A percentile compares a stretch with the other conserved stretches of the same genome.
Conservation (phyloP, 331 rosid genomes). For the Acacia concinna region DNA sequence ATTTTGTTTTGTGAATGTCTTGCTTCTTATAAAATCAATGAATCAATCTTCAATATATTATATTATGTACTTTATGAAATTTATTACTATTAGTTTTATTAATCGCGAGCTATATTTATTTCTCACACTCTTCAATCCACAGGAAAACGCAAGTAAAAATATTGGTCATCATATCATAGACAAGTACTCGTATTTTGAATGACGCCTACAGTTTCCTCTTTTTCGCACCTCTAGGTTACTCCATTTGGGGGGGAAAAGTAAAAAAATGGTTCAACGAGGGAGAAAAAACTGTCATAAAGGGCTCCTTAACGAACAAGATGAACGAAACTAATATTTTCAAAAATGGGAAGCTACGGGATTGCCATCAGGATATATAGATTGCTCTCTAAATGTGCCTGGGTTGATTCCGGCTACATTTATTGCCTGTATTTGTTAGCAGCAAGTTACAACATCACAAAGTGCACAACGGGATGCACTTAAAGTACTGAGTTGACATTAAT, state of each 20-base stretch:
- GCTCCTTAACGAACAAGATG: neutral
- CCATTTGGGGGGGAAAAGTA: neutral
- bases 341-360: conserved; percentile 13
- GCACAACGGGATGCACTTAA: neutral
- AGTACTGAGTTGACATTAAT: neutral
- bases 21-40: neutral
- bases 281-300: neutral
- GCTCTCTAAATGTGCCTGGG: neutral
- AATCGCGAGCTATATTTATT: neutral
- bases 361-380: conserved; percentile 9
- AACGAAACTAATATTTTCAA: neutral
- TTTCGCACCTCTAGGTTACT: neutral
- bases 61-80: too few relatives aligned
- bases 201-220: neutral
- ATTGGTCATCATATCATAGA: too few relatives aligned
- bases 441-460: conserved; percentile 9
- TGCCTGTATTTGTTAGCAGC: conserved; percentile 17
- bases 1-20: neutral
- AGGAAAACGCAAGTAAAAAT: neutral
- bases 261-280: neutral
- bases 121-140: neutral
- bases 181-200: too few relatives aligned
- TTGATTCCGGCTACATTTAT: neutral
- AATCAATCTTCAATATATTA: too few relatives aligned
- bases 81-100: too few relatives aligned